Evolutionary conservation across 2,329 filamentous ascomycete species (phyloP), one percentile per base, ranked within the genome.

Genomic region (Phyllosticta capitalensis): DNA sequence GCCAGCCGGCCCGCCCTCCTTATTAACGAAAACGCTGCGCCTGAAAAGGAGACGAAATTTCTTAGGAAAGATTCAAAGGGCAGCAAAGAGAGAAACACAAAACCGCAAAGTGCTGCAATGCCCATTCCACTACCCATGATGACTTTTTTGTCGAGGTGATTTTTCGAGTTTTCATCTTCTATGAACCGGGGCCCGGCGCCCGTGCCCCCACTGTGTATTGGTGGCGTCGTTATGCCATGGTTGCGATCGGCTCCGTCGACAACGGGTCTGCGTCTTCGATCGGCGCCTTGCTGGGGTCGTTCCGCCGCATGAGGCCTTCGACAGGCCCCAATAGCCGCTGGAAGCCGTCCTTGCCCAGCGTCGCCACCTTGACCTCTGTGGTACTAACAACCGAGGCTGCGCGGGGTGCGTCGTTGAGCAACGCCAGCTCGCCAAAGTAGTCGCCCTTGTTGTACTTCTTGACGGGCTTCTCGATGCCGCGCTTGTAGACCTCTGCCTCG

Each of bases 371-470:
- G 71, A 95, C 88, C 63, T 96, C 89, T 6, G 88, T 89, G 72
- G 84, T 82, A 67, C 89, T 89, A 53, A 95, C 79, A 56, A 99
- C 85, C 66, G 88, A 95, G 55, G 94, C 94, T 45, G 92, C 92
- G 69, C 94, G 86, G 9, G 94, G 94, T 58, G 90, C 89, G 70
- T 99, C 92, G 66, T 97, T 95, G 66, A 97, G 80, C 69, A 99
- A 76, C 6, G 94, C 94, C 62, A 99, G 80, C 76, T 99, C 94
- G 63, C 94, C 94, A 75, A 99, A 99, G 78, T 94, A 99, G 69
- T 96, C 94, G 28, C 94, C 94, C 75, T 95, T 94, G 64, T 80
- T 81, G 74, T 97, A 97, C 58, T 84, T 80, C 69, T 90, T 90
- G 64, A 97, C 87, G 2, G 87, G 80, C 61, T 83, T 79, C 21